Evolutionary conservation across 805 yeast genomes (phyloP).

Genomic region (Candida dendrica): DNA sequence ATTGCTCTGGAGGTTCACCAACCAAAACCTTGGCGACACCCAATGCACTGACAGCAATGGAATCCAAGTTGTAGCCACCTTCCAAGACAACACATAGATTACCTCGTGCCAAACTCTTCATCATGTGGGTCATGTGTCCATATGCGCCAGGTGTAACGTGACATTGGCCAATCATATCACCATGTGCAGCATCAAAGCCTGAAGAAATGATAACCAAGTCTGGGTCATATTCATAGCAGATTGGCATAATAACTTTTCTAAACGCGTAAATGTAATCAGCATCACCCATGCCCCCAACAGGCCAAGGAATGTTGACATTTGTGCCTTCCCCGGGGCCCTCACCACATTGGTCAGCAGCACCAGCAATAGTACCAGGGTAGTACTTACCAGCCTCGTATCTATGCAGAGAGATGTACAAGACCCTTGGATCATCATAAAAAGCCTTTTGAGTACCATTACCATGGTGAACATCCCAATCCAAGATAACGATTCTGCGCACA

Average conservation of each 20-base stretch:
- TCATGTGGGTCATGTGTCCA: slow-evolving; percentile 91
- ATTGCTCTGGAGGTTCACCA: slow-evolving; percentile 91
- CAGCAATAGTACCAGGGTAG: slow-evolving; percentile 90
- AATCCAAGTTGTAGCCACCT: slow-evolving; percentile 93
- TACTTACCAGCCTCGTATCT: slow-evolving; percentile 87
- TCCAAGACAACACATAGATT: slow-evolving; percentile 84
- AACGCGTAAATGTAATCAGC: slow-evolving; percentile 94
- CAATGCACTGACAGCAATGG: slow-evolving; percentile 84
- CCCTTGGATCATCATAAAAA: slow-evolving; percentile 82
- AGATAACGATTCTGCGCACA: slow-evolving; percentile 71
- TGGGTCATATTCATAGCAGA: slow-evolving; percentile 83
- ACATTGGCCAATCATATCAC: slow-evolving; percentile 95
- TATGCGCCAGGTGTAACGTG: slow-evolving; percentile 94
- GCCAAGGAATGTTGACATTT: slow-evolving; percentile 92
- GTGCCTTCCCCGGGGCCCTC: slow-evolving; percentile 82
- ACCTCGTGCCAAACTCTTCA: slow-evolving; percentile 84
- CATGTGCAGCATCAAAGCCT: slow-evolving; percentile 98
- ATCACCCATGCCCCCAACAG: slow-evolving; percentile 83
- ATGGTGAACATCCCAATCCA: slow-evolving; percentile 99
- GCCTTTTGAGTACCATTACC: slow-evolving; percentile 98
- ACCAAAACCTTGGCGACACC: slow-evolving; percentile 86
- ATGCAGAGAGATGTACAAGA: slow-evolving; percentile 84
- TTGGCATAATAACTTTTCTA: slow-evolving; percentile 77
- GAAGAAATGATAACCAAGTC: slow-evolving; percentile 89
- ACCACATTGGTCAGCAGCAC: slow-evolving; percentile 76